Base-by-base conservation (phyloP, 2,329 filamentous ascomycete species). In the Calycina herbarum region DNA sequence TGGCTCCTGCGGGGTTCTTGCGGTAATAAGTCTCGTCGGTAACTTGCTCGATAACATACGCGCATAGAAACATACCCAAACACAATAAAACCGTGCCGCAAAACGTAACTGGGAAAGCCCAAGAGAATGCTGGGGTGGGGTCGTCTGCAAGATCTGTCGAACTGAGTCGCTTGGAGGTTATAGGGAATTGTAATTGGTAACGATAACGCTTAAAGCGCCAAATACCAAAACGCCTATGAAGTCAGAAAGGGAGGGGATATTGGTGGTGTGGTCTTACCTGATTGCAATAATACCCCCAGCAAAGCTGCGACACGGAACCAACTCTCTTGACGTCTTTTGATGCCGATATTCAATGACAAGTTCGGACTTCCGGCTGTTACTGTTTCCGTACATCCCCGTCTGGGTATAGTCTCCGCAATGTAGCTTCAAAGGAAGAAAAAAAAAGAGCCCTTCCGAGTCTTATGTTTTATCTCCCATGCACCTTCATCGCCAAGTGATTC, bases 271-370 rank as follows among this genome's bases (percentile, higher is more conserved):
- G 1, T n/a, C 8, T 38, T 38, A 59, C 57, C 27, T 33, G 57
- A 40, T 59, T 59, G 57, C 33, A 38, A 40, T 17, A 38, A 40
- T 0, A 59, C 17, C 10, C 33, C 57, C 20, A 59, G 15, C 4
- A 59, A 33, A 24, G 57, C 57, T 24, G n/a, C 10, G 10, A 13
- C 57, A 5, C 57, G 20, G 40, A 33, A 40, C 29, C 57, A 40
- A 13, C 15, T 17, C 27, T 35, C 35, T 29, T 17, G 35, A 7
- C 57, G 29, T 24, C 57, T 33, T 35, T 38, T 31, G n/a, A 35
- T 33, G n/a, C 57, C 57, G 15, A 59, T 38, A 59, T 59, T 59
- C 13, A 59, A 24, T 10, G 57, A 40, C 57, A 59, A 38, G 57
- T 40, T 59, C 13, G 57, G 57, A 24, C n/a, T 59, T 33, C 17